phyloP scores from a whole-genome alignment of 345 rosid species.

The Arabidopsis suecica region DNA sequence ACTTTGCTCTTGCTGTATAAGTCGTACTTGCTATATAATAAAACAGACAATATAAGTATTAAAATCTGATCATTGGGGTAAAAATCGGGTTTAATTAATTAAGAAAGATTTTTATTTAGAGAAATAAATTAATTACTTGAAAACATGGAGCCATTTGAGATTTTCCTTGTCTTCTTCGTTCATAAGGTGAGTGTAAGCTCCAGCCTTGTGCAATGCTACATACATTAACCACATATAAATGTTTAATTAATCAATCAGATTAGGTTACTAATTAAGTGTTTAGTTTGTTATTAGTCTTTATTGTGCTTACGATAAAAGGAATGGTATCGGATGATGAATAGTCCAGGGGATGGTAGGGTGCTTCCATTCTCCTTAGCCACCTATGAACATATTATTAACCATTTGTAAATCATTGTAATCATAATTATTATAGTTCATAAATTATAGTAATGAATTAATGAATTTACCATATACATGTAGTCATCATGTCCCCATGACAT shows the following conservation, averaged over 20 bases:
- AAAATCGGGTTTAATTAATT: neutral
- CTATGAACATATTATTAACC: slow-evolving; percentile 25
- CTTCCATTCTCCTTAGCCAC: slow-evolving; percentile 67
- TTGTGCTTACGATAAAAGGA: slow-evolving; percentile 62
- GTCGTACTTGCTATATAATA: slow-evolving; percentile 63
- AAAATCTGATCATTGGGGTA: neutral
- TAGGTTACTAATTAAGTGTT: neutral
- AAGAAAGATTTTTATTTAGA: neutral
- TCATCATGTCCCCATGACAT: slow-evolving; percentile 83
- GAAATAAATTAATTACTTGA: slow-evolving; percentile 53
- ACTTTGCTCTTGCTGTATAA: slow-evolving; percentile 76
- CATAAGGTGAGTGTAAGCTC: slow-evolving; percentile 62
- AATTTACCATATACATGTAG: slow-evolving; percentile 61
- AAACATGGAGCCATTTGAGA: slow-evolving; percentile 67
- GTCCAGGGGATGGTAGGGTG: slow-evolving; percentile 60
- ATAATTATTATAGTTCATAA: neutral
- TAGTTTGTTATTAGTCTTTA: neutral
- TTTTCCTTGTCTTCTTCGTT: slow-evolving; percentile 61
- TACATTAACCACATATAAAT: neutral
- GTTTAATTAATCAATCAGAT: neutral
- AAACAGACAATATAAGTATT: slow-evolving; percentile 6
- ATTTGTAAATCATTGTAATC: neutral
- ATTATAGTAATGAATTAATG: neutral
- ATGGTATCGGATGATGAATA: slow-evolving; percentile 71
- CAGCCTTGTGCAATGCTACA: slow-evolving; percentile 63